phyloP scores from a whole-genome alignment of 306 rosid species.

The Castanea sativa region DNA sequence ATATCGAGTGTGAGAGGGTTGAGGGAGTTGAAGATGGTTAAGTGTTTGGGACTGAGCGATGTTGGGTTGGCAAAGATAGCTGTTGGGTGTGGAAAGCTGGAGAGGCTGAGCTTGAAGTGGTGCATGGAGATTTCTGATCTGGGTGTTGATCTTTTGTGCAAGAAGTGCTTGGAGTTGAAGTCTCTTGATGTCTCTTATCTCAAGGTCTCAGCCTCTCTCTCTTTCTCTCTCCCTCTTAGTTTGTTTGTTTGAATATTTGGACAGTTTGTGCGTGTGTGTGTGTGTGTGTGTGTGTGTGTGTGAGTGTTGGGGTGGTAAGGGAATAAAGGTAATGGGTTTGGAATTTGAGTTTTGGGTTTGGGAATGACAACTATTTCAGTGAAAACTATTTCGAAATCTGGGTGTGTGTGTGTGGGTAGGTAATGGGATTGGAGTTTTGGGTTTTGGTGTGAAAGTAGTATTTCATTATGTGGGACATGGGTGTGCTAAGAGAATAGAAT shows the following conservation, averaged over 20 bases:
- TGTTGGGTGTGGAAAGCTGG: conserved; percentile 46
- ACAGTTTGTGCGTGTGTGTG: too few species aligned
- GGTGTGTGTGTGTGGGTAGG: neutral
- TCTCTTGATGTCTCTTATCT: conserved; percentile 60
- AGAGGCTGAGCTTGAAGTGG: conserved; percentile 63
- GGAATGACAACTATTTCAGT: neutral
- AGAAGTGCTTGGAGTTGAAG: conserved; percentile 52
- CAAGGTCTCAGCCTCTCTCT: conserved; percentile 35
- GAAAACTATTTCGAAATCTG: too few species aligned
- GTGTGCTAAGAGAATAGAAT: neutral
- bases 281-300: too few species aligned
- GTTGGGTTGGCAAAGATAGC: conserved; percentile 62
- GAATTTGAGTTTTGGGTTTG: neutral
- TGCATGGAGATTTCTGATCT: conserved; percentile 67
- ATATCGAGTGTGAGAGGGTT: conserved; percentile 40
- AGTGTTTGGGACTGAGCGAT: conserved; percentile 55
- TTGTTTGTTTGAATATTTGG: neutral
- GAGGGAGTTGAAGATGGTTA: conserved; percentile 56
- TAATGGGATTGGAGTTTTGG: neutral
- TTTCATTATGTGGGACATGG: neutral
- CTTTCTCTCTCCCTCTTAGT: neutral
- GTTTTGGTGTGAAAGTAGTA: neutral
- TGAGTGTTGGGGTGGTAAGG: too few species aligned
- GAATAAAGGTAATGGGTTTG: too few species aligned
- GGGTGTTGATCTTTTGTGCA: conserved; percentile 60